These are phyloP conservation scores for Cerrena zonata DNA, from an alignment of 1,284 basidiomycete genomes.

Conservation along the genomic window DNA sequence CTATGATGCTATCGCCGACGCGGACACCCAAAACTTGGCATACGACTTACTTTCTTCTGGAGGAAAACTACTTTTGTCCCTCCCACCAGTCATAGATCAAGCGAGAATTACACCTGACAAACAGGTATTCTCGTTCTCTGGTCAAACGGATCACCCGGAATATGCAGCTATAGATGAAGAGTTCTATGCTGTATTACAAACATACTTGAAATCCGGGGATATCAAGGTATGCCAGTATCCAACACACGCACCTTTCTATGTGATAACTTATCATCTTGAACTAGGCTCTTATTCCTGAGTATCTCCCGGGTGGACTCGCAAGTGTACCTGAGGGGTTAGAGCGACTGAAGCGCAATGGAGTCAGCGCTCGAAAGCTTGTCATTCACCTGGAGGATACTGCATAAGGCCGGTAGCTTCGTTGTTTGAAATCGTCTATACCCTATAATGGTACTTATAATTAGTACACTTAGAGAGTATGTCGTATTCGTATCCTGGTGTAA, in stretches of 20 bases:
- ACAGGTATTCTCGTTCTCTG: background rate
- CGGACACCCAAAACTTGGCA: constrained; percentile 9
- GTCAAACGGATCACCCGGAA: background rate
- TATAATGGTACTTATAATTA: too few species aligned
- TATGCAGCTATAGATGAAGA: constrained; percentile 1
- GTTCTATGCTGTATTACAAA: background rate
- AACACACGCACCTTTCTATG: background rate
- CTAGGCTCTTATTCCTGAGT: constrained; percentile 25
- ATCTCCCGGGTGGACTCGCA: constrained; percentile 24
- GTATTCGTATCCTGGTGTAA: too few species aligned
- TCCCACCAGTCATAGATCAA: background rate
- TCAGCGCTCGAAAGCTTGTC: constrained; percentile 26
- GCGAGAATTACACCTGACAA: background rate
- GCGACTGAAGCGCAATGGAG: constrained; percentile 17
- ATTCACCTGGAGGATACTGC: constrained; percentile 24
- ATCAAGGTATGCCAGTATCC: background rate
- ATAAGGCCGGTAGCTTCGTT: too few species aligned
- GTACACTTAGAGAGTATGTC: too few species aligned
- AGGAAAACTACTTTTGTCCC: constrained; percentile 8
- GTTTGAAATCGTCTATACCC: too few species aligned
- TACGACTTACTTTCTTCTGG: constrained; percentile 11
- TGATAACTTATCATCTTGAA: too few species aligned
- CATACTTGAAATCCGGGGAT: background rate
- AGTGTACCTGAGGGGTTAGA: constrained; percentile 24
- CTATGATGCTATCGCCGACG: constrained; percentile 9